Evolutionary conservation across 83 land plant species (phyloP), one percentile per base, ranked within the genome.

Genomic region (Diphasiastrum complanatum): DNA sequence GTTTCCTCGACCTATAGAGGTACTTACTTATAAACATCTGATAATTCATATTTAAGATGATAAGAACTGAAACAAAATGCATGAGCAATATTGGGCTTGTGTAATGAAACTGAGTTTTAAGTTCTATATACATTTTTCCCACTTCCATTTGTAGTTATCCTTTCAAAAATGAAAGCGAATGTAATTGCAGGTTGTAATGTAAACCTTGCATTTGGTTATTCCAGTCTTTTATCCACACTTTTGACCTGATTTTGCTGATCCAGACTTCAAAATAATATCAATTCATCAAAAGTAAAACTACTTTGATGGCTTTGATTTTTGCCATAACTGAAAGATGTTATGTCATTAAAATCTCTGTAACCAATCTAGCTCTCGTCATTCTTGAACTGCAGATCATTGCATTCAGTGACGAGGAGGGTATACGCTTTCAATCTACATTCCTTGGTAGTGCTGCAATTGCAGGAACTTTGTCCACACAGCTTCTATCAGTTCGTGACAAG

Each of bases 341-440:
- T 55, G 8, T 23, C 14, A 19, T 5, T 2, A 2, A 4, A 6
- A 12, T 43, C 36, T 56, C 22, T 33, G 22, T 48, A 60, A 35
- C 20, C 18, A 20, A 16, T 31, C 67, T 46, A 61, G 25, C 35
- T 38, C 47, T 67, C 48, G 45, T 61, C 30, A 33, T 32, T 34
- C 28, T 40, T 33, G 31, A 58, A 34, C 5, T 43, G 51, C 82
- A 89, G 96, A 74, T 89, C 25, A 86, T 95, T 75, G 99, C 99
- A 53, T 95, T 95, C 51, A 86, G 99, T 71, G 99, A 95, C 67
- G 99, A 95, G 75, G 99, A 95, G 61, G 99, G 99, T 35, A 83
- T 95, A 29, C 71, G 97, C 54, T 95, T 95, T 65, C 99, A 95
- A 46, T 77, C 99, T 20, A 95, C 99, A 3, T 95, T 95, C 64